phyloP scores from a whole-genome alignment of 192 early-diverging fungal genomes.

The Coemansia sp. region DNA sequence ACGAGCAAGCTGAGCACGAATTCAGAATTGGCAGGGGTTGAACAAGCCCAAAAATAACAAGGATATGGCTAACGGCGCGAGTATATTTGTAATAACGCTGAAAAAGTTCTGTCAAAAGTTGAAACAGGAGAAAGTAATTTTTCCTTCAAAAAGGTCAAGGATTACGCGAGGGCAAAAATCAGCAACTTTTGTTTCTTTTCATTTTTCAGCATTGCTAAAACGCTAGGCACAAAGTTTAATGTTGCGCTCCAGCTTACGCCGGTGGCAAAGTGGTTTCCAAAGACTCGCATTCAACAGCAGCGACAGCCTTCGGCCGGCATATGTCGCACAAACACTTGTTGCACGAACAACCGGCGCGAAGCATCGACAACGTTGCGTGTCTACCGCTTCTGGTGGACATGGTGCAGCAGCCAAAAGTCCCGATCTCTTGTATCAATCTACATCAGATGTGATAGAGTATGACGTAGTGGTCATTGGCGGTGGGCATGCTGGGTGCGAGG shows the following conservation, averaged over 20 bases:
- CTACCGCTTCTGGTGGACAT: not conserved
- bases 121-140: too few species aligned
- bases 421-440: not conserved
- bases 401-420: not conserved
- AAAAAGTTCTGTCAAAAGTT: too few species aligned
- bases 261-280: not conserved
- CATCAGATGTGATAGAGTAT: conserved; percentile 11
- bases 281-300: not conserved
- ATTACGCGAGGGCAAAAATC: too few species aligned
- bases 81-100: too few species aligned
- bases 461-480: conserved; percentile 84
- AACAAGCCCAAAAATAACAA: too few species aligned
- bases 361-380: not conserved
- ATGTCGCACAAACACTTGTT: not conserved
- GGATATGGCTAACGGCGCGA: too few species aligned
- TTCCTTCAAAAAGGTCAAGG: too few species aligned
- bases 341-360: not conserved
- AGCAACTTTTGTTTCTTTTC: too few species aligned
- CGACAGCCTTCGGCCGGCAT: not conserved
- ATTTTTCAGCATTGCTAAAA: too few species aligned
- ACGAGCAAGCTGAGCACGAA: too few species aligned
- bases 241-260: not conserved
- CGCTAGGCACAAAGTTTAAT: not conserved
- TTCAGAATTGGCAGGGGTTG: too few species aligned
- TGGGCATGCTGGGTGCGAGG: conserved; percentile 83